Evolutionary conservation across 2,329 filamentous ascomycete genomes (phyloP), one percentile per base, ranked within the genome.

Genomic region (Tolypocladium endophyticum): DNA sequence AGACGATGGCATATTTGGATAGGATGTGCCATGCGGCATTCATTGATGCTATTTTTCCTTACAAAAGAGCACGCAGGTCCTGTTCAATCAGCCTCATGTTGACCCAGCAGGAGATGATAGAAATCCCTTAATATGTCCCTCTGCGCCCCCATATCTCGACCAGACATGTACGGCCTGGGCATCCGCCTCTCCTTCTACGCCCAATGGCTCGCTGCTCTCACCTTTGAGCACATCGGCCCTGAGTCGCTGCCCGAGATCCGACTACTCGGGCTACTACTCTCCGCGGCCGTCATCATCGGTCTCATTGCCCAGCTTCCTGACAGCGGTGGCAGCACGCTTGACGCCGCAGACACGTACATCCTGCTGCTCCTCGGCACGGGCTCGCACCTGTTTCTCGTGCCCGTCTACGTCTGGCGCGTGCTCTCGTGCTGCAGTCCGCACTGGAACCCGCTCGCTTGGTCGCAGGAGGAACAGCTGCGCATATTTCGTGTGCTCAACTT

Each of bases 201-300:
- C 28, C 71, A 74, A 61, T 76, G 73, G 73, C 66, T 73, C 45
- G 69, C 68, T 11, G 65, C 68, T 30, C 61, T 72, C 18, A n/a
- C 71, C 1, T 64, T 72, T 16, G 67, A 72, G 57, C 71, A 68
- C 56, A 59, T 71, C 35, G 69, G 70, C 43, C 67, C 69, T 43
- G 56, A 66, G 4, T 61, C 68, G 28, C 63, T 72, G 1, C 45
- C 65, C 8, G 67, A 69, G 54, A 61, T 74, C 25, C 71, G 72
- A 3, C 64, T 71, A 20, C 59, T 74, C 20, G 65, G 73, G n/a
- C 60, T 73, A 8, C 65, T 71, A 38, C 66, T 72, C 8, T 72
- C 72, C 7, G 66, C 63, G 0, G 63, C 63, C 18, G 61, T 70
- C 6, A 65, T 64, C 4, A 58, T 71, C 57, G 67, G 65, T n/a